Evolutionary conservation across 164 flowering plant genomes (phyloP), one percentile per base, ranked within the genome.

Genomic region (Vitis amurensis): DNA sequence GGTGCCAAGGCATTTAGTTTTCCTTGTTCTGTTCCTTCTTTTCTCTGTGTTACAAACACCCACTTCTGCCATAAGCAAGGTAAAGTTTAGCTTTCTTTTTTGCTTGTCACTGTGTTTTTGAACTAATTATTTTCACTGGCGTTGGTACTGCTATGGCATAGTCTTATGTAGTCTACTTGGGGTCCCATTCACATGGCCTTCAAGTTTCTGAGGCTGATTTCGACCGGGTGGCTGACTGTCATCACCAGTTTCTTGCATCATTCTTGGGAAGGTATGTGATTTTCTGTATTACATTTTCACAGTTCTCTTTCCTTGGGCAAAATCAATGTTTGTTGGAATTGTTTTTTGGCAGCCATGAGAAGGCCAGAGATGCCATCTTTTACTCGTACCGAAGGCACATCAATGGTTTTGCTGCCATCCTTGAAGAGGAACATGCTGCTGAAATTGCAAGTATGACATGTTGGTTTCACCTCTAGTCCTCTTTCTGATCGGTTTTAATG

Each of bases 331-430:
- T 11, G 29, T 51, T 48, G 64, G 1, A 19, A 4, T 63, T 16
- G 47, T 14, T 37, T 55, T 51, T 7, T 3, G 15, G 60, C 62
- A 87, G 87, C 56, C 3, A 23, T 3, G 85, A 78, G 61, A 83
- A 77, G 73, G 90, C 90, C 2, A 82, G 69, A 64, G 86, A 86
- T 3, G 77, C 90, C 1, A 79, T 87, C 5, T 59, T 84, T 63
- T 80, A 82, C 72, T 86, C 90, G 0, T 87, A 84, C 68, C 74
- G 44, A 1, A 77, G 66, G 50, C 51, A 79, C 44, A 83, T 89
- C 67, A 87, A 89, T 74, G 93, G 91, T 11, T 89, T 89, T 73
- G 84, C 87, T 13, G 93, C 93, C 1, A 58, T 9, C 11, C 83
- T 89, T 11, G 86, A 83, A 6, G 89, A 86, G 19, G 82, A 86